Conservation (phyloP, 2,329 filamentous ascomycete species). For the Aureobasidium leucospermi region DNA sequence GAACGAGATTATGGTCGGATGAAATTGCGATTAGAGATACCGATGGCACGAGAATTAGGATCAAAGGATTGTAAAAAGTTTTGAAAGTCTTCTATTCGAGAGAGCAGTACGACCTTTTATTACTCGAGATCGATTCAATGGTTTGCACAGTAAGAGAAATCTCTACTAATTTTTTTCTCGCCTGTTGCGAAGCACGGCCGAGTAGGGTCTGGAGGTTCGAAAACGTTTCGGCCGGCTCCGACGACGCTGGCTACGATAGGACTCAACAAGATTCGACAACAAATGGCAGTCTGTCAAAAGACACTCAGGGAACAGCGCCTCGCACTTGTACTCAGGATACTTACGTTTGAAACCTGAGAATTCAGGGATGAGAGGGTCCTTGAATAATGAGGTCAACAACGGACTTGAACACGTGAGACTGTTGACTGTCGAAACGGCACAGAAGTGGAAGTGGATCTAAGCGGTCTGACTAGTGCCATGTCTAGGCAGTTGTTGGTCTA, state of each 20-base stretch:
- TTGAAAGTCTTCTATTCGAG: background rate
- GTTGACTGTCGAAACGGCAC: constrained; percentile 1
- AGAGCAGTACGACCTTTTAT: background rate
- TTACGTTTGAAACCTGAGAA: background rate
- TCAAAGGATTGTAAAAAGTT: background rate
- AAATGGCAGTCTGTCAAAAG: background rate
- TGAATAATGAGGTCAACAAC: background rate
- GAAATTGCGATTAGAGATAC: background rate
- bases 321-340: background rate
- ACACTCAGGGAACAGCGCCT: background rate
- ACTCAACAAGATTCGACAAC: background rate
- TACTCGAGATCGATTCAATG: background rate
- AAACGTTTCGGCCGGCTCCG: constrained; percentile 11
- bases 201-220: background rate
- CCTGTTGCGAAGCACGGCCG: constrained; percentile 8
- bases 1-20: background rate
- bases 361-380: background rate
- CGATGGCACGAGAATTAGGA: background rate
- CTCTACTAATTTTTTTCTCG: constrained; percentile 6
- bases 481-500: background rate
- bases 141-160: background rate
- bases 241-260: background rate
- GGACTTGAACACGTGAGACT: constrained; percentile 3
- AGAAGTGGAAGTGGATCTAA: background rate
- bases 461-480: constrained; percentile 5